Evolutionary conservation across 192 early-diverging fungal genomes (phyloP).

Genomic region (Entomortierella chlamydospora): DNA sequence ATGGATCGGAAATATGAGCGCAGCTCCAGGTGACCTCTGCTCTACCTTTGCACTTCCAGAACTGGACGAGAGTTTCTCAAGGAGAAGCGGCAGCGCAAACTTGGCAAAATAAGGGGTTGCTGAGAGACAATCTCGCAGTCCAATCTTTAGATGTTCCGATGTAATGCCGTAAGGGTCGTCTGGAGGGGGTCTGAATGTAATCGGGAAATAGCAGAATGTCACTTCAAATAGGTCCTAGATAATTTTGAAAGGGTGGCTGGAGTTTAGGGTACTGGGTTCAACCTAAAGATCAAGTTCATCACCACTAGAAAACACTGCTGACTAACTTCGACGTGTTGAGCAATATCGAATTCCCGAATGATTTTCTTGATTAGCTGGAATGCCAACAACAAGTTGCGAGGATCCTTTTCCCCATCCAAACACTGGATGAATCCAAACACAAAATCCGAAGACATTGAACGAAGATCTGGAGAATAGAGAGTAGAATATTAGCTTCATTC

Average conservation of each 20-base stretch:
- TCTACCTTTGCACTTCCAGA: constrained; percentile 88
- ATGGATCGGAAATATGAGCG: constrained; percentile 14
- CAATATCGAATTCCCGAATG: constrained; percentile 81
- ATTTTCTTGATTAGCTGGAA: constrained; percentile 84
- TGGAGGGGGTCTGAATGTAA: constrained; percentile 96
- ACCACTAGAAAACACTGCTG: not conserved
- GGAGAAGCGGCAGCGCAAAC: constrained; percentile 86
- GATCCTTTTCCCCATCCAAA: constrained; percentile 99
- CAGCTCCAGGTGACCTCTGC: not conserved
- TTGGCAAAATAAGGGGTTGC: constrained; percentile 82
- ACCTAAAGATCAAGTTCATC: not conserved
- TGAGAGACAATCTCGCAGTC: constrained; percentile 81
- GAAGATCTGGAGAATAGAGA: constrained; percentile 59
- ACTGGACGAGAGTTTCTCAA: constrained; percentile 91
- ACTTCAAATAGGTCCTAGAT: constrained; percentile 92
- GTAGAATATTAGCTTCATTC: not conserved
- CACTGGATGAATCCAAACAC: constrained; percentile 85
- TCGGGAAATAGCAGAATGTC: constrained; percentile 99
- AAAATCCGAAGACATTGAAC: constrained; percentile 75
- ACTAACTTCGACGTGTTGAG: constrained; percentile 77
- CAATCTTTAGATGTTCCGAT: constrained; percentile 87
- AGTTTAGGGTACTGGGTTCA: not conserved
- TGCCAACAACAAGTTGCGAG: constrained; percentile 89
- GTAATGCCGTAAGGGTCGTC: constrained; percentile 97
- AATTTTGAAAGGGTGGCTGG: not conserved